Evolutionary conservation across 1,139 yeast genomes (phyloP), one percentile per base, ranked within the genome.

Genomic region (Suhomyces bolitotheri): DNA sequence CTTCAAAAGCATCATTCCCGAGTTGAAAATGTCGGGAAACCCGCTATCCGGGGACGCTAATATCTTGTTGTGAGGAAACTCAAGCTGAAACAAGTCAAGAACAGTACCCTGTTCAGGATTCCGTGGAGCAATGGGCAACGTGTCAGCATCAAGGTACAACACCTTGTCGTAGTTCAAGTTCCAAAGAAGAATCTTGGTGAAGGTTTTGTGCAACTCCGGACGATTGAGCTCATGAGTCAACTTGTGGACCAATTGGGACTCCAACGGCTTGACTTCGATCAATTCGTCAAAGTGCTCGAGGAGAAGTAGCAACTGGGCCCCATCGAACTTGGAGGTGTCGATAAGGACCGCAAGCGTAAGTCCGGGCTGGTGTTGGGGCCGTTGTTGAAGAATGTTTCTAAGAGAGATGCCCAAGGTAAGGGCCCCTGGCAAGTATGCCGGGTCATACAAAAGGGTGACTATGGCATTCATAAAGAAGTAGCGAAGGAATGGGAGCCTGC

Each of bases 21-120:
- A 81, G 62, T 92, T 92, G 71, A 92, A 92, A 50, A 87, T 75
- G 60, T 92, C 97, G 1, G 97, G 97, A 82, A 96, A 92, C 12
- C 97, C 97, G 17, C 82, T 72, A 62, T 92, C 97, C 0, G 97
- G 94, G n/a, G 87, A 73, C 0, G 97, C 97, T 29, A 72, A 64
- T 11, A 83, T 69, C 40, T 72, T 68, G 25, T 60, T 53, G 12
- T 53, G 47, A 1, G 60, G 63, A 29, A 70, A 58, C 5, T 63
- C 64, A 29, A 69, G 49, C 30, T 41, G 49, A 39, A 60, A 54
- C 32, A 58, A 58, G 40, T 58, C 66, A 22, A 54, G 50, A 30
- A 47, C 62, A 53, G 54, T 76, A 64, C 46, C 80, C 15, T 34
- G 31, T 13, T 14, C 16, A 9, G 24, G 16, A 2, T 15, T 12